Percentiles rank a stretch among this genome's conserved stretches.
phyloP scores from a whole-genome alignment of 2,329 filamentous ascomycete species.

The Davidsoniella virescens region DNA sequence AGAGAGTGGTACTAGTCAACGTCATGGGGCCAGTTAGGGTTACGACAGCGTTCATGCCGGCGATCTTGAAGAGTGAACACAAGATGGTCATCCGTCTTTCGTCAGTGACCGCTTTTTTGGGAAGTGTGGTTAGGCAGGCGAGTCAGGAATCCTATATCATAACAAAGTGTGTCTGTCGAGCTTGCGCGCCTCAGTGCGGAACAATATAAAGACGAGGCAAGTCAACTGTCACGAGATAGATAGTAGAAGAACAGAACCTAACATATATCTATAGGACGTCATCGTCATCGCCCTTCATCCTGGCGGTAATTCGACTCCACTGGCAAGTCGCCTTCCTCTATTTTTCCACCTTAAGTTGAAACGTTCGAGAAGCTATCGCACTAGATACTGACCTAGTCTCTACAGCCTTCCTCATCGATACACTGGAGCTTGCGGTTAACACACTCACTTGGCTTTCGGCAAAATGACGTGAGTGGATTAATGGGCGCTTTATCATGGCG shows the following conservation, averaged over 20 bases:
- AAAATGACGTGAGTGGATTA: slow-evolving; percentile 23
- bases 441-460: slow-evolving; percentile 16
- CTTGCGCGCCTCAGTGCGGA: neutral
- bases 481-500: slow-evolving; percentile 18
- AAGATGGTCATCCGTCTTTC: neutral
- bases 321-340: neutral
- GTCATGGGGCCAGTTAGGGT: neutral
- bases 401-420: neutral
- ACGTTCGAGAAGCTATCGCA: neutral
- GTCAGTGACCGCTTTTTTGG: neutral
- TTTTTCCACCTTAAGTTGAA: neutral
- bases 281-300: neutral
- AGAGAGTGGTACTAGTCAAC: neutral
- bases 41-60: neutral
- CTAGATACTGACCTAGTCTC: neutral
- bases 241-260: too few species aligned
- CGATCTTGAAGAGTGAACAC: neutral
- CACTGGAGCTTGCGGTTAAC: neutral
- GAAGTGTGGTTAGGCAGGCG: neutral
- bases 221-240: too few species aligned
- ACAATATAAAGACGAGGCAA: neutral
- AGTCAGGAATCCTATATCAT: neutral
- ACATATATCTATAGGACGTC: neutral
- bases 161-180: neutral
- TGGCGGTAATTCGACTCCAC: neutral